phyloP scores from a whole-genome alignment of 75 land plant genomes.

The Azolla pinnata region DNA sequence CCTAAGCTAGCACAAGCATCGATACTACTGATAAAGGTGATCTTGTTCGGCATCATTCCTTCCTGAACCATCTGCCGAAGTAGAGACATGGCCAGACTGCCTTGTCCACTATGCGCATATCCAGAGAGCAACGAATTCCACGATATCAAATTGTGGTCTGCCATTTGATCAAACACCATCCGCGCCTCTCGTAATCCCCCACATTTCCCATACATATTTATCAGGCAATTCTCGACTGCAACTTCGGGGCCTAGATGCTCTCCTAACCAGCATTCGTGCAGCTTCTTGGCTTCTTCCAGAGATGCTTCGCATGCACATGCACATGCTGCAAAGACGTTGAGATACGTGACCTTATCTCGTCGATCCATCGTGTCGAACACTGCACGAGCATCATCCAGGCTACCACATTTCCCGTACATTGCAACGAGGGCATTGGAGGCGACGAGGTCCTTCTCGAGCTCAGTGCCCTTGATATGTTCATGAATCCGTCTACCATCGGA shows the following conservation, averaged over 20 bases:
- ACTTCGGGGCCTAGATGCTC: background rate
- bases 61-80: constrained; percentile 40
- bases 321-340: constrained; percentile 52
- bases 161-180: background rate
- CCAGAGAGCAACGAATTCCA: constrained; percentile 77
- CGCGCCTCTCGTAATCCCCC: background rate
- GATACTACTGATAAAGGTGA: constrained; percentile 8
- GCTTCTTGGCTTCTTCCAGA: background rate
- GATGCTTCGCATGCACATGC: constrained; percentile 2
- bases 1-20: constrained; percentile 23
- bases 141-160: constrained; percentile 11
- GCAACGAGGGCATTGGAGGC: constrained; percentile 61
- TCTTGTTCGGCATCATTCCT: constrained; percentile 14
- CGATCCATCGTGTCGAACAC: constrained; percentile 47
- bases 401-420: constrained; percentile 49
- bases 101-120: constrained; percentile 51
- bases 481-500: constrained; percentile 45
- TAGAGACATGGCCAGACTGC: constrained; percentile 36
- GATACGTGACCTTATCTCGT: constrained; percentile 52
- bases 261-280: background rate
- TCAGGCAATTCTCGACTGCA: constrained; percentile 1
- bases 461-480: constrained; percentile 33
- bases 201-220: constrained; percentile 8
- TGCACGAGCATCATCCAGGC: constrained; percentile 48
- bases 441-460: constrained; percentile 36